These are phyloP conservation scores for Miscanthus lutarioriparius DNA, from an alignment of 176 grass and related monocot species.

Conservation along the genomic window DNA sequence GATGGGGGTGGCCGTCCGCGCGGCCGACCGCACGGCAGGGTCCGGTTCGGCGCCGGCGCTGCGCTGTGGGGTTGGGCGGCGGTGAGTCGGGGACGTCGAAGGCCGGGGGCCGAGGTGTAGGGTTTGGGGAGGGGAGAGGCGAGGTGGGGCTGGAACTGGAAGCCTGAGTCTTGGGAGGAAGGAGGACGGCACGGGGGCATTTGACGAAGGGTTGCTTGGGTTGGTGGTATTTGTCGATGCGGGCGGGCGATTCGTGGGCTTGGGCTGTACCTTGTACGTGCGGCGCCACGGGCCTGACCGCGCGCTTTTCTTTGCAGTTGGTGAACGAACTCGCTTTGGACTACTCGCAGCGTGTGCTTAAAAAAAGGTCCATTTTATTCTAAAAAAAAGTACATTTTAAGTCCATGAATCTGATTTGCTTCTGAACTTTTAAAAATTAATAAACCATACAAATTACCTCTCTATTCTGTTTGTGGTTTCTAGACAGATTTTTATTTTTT, in stretches of 20 bases:
- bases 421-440: no score
- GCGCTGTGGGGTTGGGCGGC: neutral
- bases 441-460: no score
- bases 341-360: neutral
- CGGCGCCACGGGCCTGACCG: neutral
- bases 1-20: conserved; percentile 8
- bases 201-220: neutral
- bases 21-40: conserved; percentile 3
- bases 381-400: no score
- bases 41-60: neutral
- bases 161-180: neutral
- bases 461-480: no score
- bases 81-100: neutral
- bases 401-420: no score
- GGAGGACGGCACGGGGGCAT: neutral
- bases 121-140: conserved; percentile 39
- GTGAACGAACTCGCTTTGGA: neutral
- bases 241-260: conserved; percentile 10
- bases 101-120: conserved; percentile 24
- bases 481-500: no score
- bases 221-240: neutral
- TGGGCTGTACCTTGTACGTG: conserved; percentile 14
- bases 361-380: neutral
- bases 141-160: neutral
- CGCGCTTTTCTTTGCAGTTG: neutral